Evolutionary conservation across 371 early-diverging fungal genomes (phyloP).

Genomic region (Mucor mucedo): DNA sequence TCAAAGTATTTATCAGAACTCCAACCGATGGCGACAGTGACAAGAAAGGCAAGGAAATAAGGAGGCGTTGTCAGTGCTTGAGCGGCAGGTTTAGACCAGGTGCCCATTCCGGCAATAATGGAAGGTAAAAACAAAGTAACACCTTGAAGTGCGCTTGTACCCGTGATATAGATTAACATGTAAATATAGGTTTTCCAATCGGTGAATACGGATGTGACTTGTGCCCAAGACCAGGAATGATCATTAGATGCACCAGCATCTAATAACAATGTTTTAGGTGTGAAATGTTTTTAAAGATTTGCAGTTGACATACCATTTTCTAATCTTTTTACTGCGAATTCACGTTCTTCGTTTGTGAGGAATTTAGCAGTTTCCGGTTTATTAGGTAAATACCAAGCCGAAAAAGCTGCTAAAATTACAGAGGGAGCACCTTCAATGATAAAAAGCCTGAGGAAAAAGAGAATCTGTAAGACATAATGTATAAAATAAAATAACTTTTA

Average conservation of each 20-base stretch:
- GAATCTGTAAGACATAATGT: background rate
- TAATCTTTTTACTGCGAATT: slow-evolving; percentile 50
- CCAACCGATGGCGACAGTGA: slow-evolving; percentile 33
- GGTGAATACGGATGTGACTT: slow-evolving; percentile 41
- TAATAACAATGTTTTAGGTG: background rate
- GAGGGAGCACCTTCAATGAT: slow-evolving; percentile 59
- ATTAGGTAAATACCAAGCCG: slow-evolving; percentile 59
- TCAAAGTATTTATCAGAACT: slow-evolving; percentile 40
- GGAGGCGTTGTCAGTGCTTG: slow-evolving; percentile 48
- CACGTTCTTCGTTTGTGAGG: slow-evolving; percentile 60
- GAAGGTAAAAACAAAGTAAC: slow-evolving; percentile 46
- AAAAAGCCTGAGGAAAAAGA: slow-evolving; percentile 51
- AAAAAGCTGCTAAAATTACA: slow-evolving; percentile 41
- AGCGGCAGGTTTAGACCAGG: slow-evolving; percentile 39
- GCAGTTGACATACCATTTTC: slow-evolving; percentile 26
- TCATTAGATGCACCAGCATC: slow-evolving; percentile 49
- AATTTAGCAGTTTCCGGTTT: slow-evolving; percentile 60
- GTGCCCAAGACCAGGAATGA: slow-evolving; percentile 51
- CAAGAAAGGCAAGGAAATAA: slow-evolving; percentile 34
- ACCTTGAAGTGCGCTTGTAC: slow-evolving; percentile 48
- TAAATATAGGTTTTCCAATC: slow-evolving; percentile 50
- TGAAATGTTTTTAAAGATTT: no score
- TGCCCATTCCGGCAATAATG: slow-evolving; percentile 38
- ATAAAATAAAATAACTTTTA: background rate
- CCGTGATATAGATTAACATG: slow-evolving; percentile 44